phyloP scores from a whole-genome alignment of 345 rosid species.

The Bruguiera sexangula region DNA sequence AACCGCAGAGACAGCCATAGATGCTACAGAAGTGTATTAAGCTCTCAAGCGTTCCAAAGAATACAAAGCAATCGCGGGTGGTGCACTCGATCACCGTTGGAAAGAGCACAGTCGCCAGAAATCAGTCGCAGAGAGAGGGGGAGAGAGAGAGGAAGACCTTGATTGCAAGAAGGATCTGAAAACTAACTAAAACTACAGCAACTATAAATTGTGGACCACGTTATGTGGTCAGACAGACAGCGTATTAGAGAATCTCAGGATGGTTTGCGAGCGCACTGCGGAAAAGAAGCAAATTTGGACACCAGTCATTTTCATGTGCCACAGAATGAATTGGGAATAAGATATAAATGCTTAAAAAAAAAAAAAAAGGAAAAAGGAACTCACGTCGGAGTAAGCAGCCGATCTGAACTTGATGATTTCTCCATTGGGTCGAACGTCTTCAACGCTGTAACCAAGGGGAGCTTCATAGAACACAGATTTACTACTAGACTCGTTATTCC shows the following conservation, averaged over 20 bases:
- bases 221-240: conserved; percentile 9
- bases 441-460: conserved; percentile 87
- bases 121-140: conserved; percentile 13
- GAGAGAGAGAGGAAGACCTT: conserved; percentile 11
- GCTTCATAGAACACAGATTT: conserved; percentile 68
- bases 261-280: conserved; percentile 41
- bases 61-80: background rate
- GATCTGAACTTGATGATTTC: conserved; percentile 90
- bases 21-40: background rate
- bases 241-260: conserved; percentile 23
- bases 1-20: conserved; percentile 22
- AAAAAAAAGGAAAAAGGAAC: background rate
- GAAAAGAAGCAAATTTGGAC: background rate
- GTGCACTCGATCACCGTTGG: background rate
- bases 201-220: conserved; percentile 6
- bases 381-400: conserved; percentile 90
- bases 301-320: no score
- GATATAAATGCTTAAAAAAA: background rate
- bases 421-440: conserved; percentile 86
- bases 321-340: no score
- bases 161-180: background rate
- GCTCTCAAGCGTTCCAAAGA: background rate
- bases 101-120: conserved; percentile 1
- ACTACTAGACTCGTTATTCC: conserved; percentile 73
- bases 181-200: conserved; percentile 3